Conservation (phyloP, 441 rosid species). For the Gossypium davidsonii region DNA sequence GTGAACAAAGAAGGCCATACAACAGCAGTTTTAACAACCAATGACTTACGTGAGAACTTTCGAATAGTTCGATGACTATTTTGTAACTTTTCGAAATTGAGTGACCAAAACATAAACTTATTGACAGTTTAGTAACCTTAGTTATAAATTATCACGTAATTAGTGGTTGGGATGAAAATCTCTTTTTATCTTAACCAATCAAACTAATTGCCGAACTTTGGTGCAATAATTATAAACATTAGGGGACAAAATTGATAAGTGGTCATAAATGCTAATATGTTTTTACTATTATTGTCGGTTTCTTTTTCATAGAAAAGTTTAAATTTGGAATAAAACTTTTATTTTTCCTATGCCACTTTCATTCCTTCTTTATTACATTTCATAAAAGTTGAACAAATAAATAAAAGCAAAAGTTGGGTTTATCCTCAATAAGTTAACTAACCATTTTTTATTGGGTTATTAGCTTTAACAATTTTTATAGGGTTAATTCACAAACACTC, state of each 20-base stretch:
- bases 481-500: no score
- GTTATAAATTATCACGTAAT: no score
- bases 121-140: no score
- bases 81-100: no score
- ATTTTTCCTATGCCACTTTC: neutral
- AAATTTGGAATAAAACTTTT: neutral
- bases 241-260: neutral
- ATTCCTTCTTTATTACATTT: neutral
- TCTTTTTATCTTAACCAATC: neutral
- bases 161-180: neutral
- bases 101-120: no score
- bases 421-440: no score
- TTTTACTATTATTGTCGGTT: neutral
- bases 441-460: no score
- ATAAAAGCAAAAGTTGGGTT: neutral
- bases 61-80: no score
- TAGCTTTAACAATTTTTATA: no score
- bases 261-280: neutral
- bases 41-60: no score
- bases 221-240: neutral
- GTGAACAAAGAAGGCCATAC: no score
- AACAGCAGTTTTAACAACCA: no score
- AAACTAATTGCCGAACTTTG: neutral
- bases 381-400: neutral
- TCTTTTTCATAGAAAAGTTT: neutral